Evolutionary conservation across 306 rosid species (phyloP), one percentile per base, ranked within the genome.

Genomic region (Prunus mira): DNA sequence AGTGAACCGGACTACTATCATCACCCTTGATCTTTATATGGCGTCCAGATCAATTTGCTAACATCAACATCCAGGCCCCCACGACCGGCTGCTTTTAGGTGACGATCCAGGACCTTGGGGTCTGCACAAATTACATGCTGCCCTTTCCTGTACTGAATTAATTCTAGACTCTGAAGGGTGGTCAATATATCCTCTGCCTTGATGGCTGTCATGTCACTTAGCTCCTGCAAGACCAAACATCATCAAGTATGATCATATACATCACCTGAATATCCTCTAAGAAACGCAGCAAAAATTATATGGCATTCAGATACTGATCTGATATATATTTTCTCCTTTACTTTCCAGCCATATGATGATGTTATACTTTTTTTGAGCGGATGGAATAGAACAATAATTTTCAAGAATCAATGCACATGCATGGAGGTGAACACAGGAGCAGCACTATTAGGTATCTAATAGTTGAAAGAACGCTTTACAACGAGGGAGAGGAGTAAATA

Each of bases 201-300:
- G 71, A 96, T 96, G 63, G 97, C 99, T 63, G 99, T 96, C 99
- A 96, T 93, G 90, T 96, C 99, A 80, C 99, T 96, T 30, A 96
- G 96, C 83, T 96, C 99, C 99, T 96, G 89, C 65, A 54, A 46
- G 20, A 41, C 61, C 14, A 49, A 62, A 61, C 47, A 62, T 12
- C 32, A 58, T 38, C 45, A 9, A 38, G 43, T 17, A 72, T 19
- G 52, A 17, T 55, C 43, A 38, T 34, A 55, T 22, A 52, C n/a
- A 58, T 52, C 61, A 5, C 3, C n/a, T 18, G 30, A 11, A 27
- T 25, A 14, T 25, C 22, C 34, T 22, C 5, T 4, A 34, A 4
- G 4, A 71, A 19, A 27, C 54, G 15, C 24, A 2, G 67, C 7
- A 34, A 65, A 63, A 34, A 34, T 9, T 27, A 34, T 17, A 65